Evolutionary conservation across 495 filamentous ascomycete species (phyloP), one percentile per base, ranked within the genome.

Genomic region (Hypomontagnella monticulosa): DNA sequence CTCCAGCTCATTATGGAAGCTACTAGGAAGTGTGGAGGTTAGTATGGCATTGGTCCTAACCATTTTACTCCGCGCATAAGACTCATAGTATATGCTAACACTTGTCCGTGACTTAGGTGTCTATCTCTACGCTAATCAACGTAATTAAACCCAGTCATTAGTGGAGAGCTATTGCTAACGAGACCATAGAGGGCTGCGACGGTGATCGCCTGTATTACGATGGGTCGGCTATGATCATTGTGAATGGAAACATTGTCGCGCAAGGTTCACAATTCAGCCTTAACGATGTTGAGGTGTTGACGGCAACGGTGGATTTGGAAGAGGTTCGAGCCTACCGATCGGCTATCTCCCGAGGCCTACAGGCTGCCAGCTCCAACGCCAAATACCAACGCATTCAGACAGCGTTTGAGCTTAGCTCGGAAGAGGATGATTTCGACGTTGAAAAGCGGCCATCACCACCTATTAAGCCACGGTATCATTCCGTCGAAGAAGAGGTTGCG

Each of bases 271-370:
- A 91, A 63, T 94, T 93, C 73, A 87, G 82, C 3, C 72, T 96
- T 7, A 81, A 84, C 12, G 91, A 93, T 56, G 89, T 93, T 9
- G 91, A 94, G 69, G 89, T 96, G 4, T 73, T 91, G 16, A 91
- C 87, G 8, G 91, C 92, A 3, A 91, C 88, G 1, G 80, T 92
- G 0, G 91, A 95, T 57, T 78, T 96, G 1, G 91, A 94, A 71
- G 86, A 90, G 57, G 87, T 93, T 4, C 75, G 88, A 4, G 71
- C 71, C 9, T 83, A 73, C 51, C 78, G 89, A 9, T 84, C 69
- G 15, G 69, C 78, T 1, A 78, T 80, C 12, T 81, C 76, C n/a
- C 71, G 89, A 46, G 82, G 80, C 4, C 47, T 86, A 12, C 88
- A 91, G 72, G 84, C 87, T 8, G 75, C 55, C 18, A 15, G 61